These are phyloP conservation scores for Paecilomyces fulvus DNA, from an alignment of 2,329 filamentous ascomycete genomes.

Conservation along the genomic window DNA sequence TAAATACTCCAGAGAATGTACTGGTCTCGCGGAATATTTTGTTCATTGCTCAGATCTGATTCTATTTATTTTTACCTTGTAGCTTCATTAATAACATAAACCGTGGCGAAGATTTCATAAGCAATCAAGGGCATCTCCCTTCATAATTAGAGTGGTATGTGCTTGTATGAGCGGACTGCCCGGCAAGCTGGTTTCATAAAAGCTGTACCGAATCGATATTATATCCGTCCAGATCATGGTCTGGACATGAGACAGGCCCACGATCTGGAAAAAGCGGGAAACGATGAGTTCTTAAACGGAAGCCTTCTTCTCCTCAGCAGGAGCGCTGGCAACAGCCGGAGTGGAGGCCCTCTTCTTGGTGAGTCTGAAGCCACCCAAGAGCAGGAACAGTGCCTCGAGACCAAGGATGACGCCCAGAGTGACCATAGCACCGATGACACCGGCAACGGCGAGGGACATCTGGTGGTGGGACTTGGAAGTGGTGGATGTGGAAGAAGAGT, in stretches of 20 bases:
- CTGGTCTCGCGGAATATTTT: neutral
- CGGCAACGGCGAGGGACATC: slow-evolving; percentile 64
- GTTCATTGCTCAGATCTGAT: neutral
- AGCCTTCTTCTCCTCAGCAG: neutral
- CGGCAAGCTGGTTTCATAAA: neutral
- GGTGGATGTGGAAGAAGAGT: slow-evolving; percentile 3
- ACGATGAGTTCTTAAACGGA: neutral
- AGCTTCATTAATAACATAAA: neutral
- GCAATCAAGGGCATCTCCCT: neutral
- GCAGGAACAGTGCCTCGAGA: slow-evolving; percentile 44
- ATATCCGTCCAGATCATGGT: neutral
- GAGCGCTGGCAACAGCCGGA: neutral
- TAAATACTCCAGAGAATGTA: too few relatives aligned
- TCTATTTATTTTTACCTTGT: neutral
- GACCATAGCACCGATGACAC: slow-evolving; percentile 68
- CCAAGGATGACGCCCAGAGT: slow-evolving; percentile 57
- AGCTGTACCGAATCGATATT: neutral
- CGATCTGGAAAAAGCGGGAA: neutral
- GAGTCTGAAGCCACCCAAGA: slow-evolving; percentile 51
- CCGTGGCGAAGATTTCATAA: neutral
- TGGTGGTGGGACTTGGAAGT: slow-evolving; percentile 28
- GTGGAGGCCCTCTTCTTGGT: slow-evolving; percentile 42
- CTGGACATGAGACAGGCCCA: neutral
- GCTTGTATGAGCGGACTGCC: neutral
- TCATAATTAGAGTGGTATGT: too few relatives aligned